These are phyloP conservation scores for Calonectria henricotiae DNA, from an alignment of 2,329 filamentous ascomycete species.

Conservation along the genomic window DNA sequence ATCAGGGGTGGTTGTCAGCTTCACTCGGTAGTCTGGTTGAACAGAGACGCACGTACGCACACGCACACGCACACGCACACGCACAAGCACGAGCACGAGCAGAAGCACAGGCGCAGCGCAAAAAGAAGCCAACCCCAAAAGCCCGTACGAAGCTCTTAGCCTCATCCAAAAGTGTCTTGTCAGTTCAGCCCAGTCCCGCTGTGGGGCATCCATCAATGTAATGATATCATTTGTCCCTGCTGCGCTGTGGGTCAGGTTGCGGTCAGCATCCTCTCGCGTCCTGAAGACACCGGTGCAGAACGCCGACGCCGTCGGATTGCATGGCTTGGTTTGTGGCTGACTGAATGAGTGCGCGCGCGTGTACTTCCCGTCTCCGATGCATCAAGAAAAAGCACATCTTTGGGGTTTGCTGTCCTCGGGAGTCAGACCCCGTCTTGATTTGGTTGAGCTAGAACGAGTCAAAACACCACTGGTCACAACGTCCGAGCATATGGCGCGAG, in stretches of 20 bases:
- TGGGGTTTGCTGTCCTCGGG: background rate
- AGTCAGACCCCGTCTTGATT: slow-evolving; percentile 12
- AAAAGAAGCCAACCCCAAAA: slow-evolving; percentile 2
- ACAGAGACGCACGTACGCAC: slow-evolving; percentile 1
- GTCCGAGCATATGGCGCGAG: slow-evolving; percentile 21
- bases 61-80: slow-evolving; percentile 3
- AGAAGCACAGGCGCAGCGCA: slow-evolving; percentile 7
- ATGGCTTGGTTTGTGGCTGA: slow-evolving; percentile 25
- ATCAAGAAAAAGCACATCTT: slow-evolving; percentile 13
- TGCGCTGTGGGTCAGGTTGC: slow-evolving; percentile 6
- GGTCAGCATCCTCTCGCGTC: slow-evolving; percentile 12
- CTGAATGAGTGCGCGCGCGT: slow-evolving; percentile 9
- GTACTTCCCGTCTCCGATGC: slow-evolving; percentile 10
- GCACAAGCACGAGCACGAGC: slow-evolving; percentile 12
- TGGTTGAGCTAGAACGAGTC: slow-evolving; percentile 14
- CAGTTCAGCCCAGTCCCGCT: slow-evolving; percentile 20
- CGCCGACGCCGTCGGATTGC: slow-evolving; percentile 19
- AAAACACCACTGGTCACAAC: slow-evolving; percentile 17
- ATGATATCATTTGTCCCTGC: slow-evolving; percentile 29
- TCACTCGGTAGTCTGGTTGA: background rate
- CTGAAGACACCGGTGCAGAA: slow-evolving; percentile 26
- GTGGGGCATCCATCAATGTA: slow-evolving; percentile 9
- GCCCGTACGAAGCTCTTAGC: background rate
- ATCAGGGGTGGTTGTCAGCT: slow-evolving; percentile 1
- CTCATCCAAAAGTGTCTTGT: slow-evolving; percentile 8